A percentile compares a stretch with the other conserved stretches of the same genome.
These are phyloP conservation scores for Talaromyces adpressus DNA, from an alignment of 495 filamentous ascomycete species.

Conservation along the genomic window DNA sequence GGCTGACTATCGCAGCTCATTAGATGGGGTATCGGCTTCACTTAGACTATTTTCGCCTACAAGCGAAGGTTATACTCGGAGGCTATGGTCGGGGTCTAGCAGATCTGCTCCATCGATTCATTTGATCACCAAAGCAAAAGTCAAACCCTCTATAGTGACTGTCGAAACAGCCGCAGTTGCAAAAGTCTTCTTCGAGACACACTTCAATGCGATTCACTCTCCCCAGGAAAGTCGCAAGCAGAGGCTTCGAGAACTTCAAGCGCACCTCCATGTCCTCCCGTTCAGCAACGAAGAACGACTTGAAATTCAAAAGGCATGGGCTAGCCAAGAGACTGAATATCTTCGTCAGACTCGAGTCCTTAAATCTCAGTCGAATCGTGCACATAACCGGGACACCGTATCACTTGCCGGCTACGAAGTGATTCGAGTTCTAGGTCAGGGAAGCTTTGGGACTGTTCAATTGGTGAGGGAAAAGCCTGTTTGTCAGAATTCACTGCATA, in stretches of 20 bases:
- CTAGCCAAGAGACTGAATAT: slow-evolving; percentile 61
- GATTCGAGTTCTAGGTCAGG: slow-evolving; percentile 83
- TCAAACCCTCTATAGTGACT: slow-evolving; percentile 58
- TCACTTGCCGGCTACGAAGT: slow-evolving; percentile 65
- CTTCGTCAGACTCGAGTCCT: slow-evolving; percentile 66
- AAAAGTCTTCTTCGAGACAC: slow-evolving; percentile 80
- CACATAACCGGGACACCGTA: slow-evolving; percentile 28
- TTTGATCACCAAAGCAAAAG: background rate
- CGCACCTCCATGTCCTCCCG: slow-evolving; percentile 42
- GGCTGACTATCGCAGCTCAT: background rate
- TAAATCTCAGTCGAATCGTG: slow-evolving; percentile 50
- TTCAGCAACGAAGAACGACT: slow-evolving; percentile 50
- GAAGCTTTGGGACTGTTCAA: slow-evolving; percentile 87
- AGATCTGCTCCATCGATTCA: background rate
- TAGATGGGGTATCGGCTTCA: slow-evolving; percentile 6
- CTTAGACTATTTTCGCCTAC: background rate
- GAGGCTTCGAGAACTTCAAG: slow-evolving; percentile 62
- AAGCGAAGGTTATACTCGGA: background rate
- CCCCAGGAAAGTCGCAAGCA: slow-evolving; percentile 52
- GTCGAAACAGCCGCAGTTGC: slow-evolving; percentile 72
- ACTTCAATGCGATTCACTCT: slow-evolving; percentile 62
- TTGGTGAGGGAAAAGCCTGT: slow-evolving; percentile 61
- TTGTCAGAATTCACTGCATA: slow-evolving; percentile 6
- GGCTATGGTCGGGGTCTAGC: background rate
- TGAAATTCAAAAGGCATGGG: slow-evolving; percentile 50